Evolutionary conservation across 371 early-diverging fungal genomes (phyloP).

Genomic region (Globomyces sp.): DNA sequence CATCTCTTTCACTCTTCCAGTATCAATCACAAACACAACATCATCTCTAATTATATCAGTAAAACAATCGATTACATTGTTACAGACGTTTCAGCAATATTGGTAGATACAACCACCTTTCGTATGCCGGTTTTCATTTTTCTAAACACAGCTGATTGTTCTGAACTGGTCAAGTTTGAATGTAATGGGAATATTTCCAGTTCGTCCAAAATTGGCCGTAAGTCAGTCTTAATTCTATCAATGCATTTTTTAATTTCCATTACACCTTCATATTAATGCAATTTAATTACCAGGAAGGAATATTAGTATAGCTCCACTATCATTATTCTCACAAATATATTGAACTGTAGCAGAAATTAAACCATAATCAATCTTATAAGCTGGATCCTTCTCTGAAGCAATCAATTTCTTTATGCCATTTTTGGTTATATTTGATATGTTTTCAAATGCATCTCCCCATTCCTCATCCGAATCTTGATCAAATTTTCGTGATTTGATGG

Average conservation of each 20-base stretch:
- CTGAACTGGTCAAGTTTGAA: constrained; percentile 37
- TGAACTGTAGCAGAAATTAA: constrained; percentile 60
- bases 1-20: constrained; percentile 75
- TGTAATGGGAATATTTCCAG: constrained; percentile 43
- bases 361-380: constrained; percentile 64
- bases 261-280: constrained; percentile 44
- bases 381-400: constrained; percentile 36
- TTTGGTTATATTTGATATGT: constrained; percentile 1
- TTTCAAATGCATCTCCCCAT: constrained; percentile 10
- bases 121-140: constrained; percentile 58
- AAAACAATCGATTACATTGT: constrained; percentile 40
- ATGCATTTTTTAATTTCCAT: constrained; percentile 72
- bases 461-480: constrained; percentile 14
- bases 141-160: constrained; percentile 54
- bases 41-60: constrained; percentile 46
- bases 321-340: constrained; percentile 54
- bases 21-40: constrained; percentile 91
- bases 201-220: constrained; percentile 1
- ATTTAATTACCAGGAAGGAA: constrained; percentile 64
- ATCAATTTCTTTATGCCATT: constrained; percentile 19
- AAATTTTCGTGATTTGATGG: constrained; percentile 3
- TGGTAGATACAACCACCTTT: constrained; percentile 88
- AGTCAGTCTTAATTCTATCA: constrained; percentile 40
- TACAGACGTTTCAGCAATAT: constrained; percentile 91
- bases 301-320: constrained; percentile 63